Evolutionary conservation across 306 rosid genomes (phyloP).

Genomic region (Geum urbanum): DNA sequence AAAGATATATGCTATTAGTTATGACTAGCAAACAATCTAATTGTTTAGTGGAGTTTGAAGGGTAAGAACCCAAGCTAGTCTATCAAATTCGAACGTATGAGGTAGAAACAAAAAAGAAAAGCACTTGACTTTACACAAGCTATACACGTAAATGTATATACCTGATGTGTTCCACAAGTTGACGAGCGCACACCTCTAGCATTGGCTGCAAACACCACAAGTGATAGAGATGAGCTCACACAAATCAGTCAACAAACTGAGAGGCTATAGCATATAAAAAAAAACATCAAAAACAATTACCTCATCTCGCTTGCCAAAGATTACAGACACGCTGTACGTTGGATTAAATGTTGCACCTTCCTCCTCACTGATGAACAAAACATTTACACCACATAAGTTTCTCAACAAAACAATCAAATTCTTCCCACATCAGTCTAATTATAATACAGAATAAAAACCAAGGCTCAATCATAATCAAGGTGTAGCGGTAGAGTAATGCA

Average conservation of each 20-base stretch:
- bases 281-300: slow-evolving; percentile 29
- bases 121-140: not conserved
- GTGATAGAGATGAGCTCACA: slow-evolving; percentile 14
- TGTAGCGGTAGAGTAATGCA: not conserved
- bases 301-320: slow-evolving; percentile 95
- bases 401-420: slow-evolving; percentile 1
- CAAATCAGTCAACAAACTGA: not conserved
- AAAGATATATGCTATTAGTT: not conserved
- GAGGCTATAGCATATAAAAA: not conserved
- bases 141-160: slow-evolving; percentile 17
- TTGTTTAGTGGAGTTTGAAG: not conserved
- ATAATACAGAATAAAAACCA: not conserved
- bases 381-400: slow-evolving; percentile 17
- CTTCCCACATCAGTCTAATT: not conserved
- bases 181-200: slow-evolving; percentile 88
- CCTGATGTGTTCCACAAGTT: slow-evolving; percentile 75
- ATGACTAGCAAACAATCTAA: not conserved
- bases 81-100: not conserved
- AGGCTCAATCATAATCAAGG: not conserved
- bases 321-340: slow-evolving; percentile 72
- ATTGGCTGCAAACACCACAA: slow-evolving; percentile 56
- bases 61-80: not conserved
- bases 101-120: not conserved
- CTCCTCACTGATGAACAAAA: slow-evolving; percentile 59
- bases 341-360: slow-evolving; percentile 76